A percentile compares a stretch with the other conserved stretches of the same genome.
Evolutionary conservation across 805 yeast species (phyloP).

Genomic region (Barnettozyma wickerhamii): DNA sequence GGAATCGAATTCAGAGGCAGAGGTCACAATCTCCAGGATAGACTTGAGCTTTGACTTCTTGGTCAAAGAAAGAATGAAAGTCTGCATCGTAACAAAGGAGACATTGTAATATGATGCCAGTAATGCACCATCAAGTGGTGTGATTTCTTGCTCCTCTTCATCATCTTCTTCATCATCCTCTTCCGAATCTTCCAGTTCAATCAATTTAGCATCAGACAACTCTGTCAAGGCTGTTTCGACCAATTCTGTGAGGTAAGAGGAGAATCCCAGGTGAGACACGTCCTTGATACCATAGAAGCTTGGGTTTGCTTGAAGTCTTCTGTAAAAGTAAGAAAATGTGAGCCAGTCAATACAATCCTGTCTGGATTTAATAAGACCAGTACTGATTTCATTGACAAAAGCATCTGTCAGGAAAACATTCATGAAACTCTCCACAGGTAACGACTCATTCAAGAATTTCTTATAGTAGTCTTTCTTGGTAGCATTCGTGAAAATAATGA

Average conservation of each 20-base stretch:
- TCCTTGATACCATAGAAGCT: slow-evolving; percentile 80
- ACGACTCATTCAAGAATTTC: slow-evolving; percentile 64
- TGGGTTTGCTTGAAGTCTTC: slow-evolving; percentile 79
- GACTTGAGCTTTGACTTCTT: slow-evolving; percentile 54
- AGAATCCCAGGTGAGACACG: slow-evolving; percentile 59
- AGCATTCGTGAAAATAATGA: slow-evolving; percentile 52
- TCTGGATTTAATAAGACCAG: slow-evolving; percentile 54
- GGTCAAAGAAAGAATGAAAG: slow-evolving; percentile 46
- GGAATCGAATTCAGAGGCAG: slow-evolving; percentile 69
- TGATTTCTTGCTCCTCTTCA: slow-evolving; percentile 33
- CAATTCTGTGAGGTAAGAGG: slow-evolving; percentile 78
- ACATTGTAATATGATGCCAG: slow-evolving; percentile 72
- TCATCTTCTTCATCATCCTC: slow-evolving; percentile 30
- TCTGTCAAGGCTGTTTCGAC: slow-evolving; percentile 70
- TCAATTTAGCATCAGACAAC: slow-evolving; percentile 51
- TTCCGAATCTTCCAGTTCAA: slow-evolving; percentile 47
- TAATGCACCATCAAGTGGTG: slow-evolving; percentile 65
- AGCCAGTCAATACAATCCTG: slow-evolving; percentile 93
- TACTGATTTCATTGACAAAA: slow-evolving; percentile 69
- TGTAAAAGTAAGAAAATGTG: slow-evolving; percentile 76
- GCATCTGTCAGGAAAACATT: slow-evolving; percentile 57
- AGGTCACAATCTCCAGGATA: slow-evolving; percentile 58
- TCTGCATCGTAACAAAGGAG: slow-evolving; percentile 62
- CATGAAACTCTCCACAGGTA: slow-evolving; percentile 82
- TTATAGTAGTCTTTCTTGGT: slow-evolving; percentile 59